phyloP scores from a whole-genome alignment of 2,329 filamentous ascomycete species.

The Sclerotinia trifoliorum region DNA sequence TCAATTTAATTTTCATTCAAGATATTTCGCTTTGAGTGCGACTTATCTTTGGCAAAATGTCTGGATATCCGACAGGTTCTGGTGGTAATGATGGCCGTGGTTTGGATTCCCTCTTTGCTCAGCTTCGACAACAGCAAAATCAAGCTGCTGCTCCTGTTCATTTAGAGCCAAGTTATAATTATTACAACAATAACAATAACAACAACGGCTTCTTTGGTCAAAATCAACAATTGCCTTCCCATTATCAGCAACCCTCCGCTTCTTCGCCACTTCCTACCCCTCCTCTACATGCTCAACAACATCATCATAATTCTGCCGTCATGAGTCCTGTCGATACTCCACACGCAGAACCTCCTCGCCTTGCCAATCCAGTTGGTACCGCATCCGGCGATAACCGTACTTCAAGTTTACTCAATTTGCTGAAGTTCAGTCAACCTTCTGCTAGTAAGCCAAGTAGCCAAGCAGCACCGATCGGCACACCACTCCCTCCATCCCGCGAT shows the following conservation, averaged over 20 bases:
- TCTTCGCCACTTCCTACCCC: slow-evolving; percentile 59
- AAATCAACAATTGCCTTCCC: slow-evolving; percentile 35
- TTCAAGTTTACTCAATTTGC: slow-evolving; percentile 60
- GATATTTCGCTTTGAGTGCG: slow-evolving; percentile 38
- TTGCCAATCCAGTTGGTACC: slow-evolving; percentile 39
- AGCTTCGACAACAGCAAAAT: slow-evolving; percentile 38
- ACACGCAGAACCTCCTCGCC: slow-evolving; percentile 38
- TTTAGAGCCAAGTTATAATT: slow-evolving; percentile 37
- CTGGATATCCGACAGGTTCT: slow-evolving; percentile 38
- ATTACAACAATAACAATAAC: slow-evolving; percentile 35
- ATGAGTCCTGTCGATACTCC: slow-evolving; percentile 54
- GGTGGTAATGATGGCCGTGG: slow-evolving; percentile 32
- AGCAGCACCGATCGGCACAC: slow-evolving; percentile 36
- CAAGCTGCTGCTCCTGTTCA: slow-evolving; percentile 30
- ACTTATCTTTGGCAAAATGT: slow-evolving; percentile 38
- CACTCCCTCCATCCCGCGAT: slow-evolving; percentile 36
- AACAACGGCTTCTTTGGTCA: slow-evolving; percentile 36
- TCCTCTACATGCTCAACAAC: slow-evolving; percentile 51
- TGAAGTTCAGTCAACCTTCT: slow-evolving; percentile 59
- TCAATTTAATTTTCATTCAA: slow-evolving; percentile 30
- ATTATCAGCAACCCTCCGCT: slow-evolving; percentile 55
- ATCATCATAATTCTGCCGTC: slow-evolving; percentile 56
- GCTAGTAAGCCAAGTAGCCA: slow-evolving; percentile 30
- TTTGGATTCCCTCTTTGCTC: slow-evolving; percentile 40
- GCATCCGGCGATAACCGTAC: slow-evolving; percentile 49